Evolutionary conservation across 352 stramenopile genomes (phyloP), one percentile per base, ranked within the genome.

Genomic region (Phytopythium boreale): DNA sequence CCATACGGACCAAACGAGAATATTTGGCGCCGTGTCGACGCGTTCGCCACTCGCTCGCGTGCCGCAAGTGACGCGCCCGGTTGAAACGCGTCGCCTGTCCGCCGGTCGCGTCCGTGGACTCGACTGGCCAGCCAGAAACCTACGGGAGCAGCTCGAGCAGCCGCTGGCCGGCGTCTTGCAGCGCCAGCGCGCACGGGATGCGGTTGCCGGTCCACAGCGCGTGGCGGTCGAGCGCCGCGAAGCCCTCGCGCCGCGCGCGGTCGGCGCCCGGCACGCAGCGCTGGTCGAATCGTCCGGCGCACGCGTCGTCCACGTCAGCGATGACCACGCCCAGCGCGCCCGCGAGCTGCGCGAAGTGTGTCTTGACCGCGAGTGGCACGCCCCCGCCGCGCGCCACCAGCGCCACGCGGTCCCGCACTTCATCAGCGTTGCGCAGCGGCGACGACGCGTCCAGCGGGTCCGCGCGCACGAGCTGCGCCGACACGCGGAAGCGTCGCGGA

Each of bases 241-340:
- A 91, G 24, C 86, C 86, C 59, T 91, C 76, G 49, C 76, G 72
- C 9, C 72, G 62, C 19, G 34, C 62, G 41, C 78, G 75, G 52
- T 81, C 72, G 17, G 76, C 75, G 1, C 86, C 86, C 6, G 83
- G 76, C 31, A 91, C 81, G 62, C 86, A 95, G 46, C 64, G 70
- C 61, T 92, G 77, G 67, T 93, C 83, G 63, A 95, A 95, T 26
- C 62, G 67, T 10, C 70, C 68, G 2, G 20, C 46, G 44, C 86
- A 95, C 19, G 59, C 57, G 56, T 75, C 74, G 39, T 74, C 65
- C 26, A 71, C 61, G 56, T 95, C 84, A 2, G 69, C 70, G 41
- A 93, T 80, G 31, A 95, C 62, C 26, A 95, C 71, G 22, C 80
- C 86, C 7, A 95, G 62, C 0, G 86, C 86, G 0, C 86, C 86